Percentiles rank a stretch among this genome's conserved stretches.
Conservation (phyloP, 106 monocot genomes). For the Cymbidium sinense region DNA sequence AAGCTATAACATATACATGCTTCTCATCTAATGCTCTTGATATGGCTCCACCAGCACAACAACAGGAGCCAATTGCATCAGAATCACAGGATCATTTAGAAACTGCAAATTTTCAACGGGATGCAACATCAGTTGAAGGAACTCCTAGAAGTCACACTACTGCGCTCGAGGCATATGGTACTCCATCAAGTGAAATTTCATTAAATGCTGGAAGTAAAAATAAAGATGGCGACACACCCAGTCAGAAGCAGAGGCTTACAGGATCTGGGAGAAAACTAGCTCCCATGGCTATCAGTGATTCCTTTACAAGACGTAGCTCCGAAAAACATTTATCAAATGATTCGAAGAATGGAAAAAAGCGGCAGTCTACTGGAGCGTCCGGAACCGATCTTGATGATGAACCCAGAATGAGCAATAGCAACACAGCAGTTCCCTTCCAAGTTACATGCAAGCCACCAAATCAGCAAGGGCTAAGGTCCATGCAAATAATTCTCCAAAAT, state of each 20-base stretch:
- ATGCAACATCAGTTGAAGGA: conserved; percentile 14
- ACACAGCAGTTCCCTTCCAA: conserved; percentile 61
- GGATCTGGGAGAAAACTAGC: conserved; percentile 30
- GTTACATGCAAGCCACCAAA: conserved; percentile 92
- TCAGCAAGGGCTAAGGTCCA: conserved; percentile 77
- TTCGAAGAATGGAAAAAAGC: conserved; percentile 35
- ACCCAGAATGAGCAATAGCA: conserved; percentile 27
- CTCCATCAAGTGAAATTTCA: conserved; percentile 56
- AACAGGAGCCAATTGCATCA: neutral
- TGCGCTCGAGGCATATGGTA: conserved; percentile 27
- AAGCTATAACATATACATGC: neutral
- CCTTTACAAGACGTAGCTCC: conserved; percentile 24
- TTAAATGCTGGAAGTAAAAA: conserved; percentile 25
- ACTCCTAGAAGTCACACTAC: conserved; percentile 28
- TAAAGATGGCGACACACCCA: neutral
- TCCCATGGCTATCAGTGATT: conserved; percentile 28
- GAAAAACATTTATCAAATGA: conserved; percentile 28
- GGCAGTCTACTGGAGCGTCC: conserved; percentile 19
- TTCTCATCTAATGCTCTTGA: conserved; percentile 7
- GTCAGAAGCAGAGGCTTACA: neutral
- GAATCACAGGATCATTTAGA: neutral
- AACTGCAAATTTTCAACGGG: too few relatives aligned
- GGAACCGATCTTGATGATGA: conserved; percentile 48
- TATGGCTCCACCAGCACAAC: neutral
- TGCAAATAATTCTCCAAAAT: conserved; percentile 54